Base-by-base conservation (phyloP, 257 asterid species). In the Fraxinus quadrangulata region DNA sequence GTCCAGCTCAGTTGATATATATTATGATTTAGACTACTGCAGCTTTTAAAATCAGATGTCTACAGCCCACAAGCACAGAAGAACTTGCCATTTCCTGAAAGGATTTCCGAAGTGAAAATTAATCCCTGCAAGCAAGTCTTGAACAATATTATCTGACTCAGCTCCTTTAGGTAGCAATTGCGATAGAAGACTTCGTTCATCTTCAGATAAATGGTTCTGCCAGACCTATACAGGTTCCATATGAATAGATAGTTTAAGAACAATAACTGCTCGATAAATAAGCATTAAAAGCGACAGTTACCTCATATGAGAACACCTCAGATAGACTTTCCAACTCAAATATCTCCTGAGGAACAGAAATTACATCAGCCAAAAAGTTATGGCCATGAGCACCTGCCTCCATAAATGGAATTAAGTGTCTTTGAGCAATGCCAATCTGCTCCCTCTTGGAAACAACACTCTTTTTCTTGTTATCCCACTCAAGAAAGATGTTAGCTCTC, bases 91-190 rank as follows among this genome's bases (percentile, higher is more conserved):
- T 83, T 88, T 90, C 23, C 67, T 39, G 75, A 80, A 87, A 82
- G 96, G 97, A 84, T 90, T 95, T 81, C 97, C 97, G 61, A 95
- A 95, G 80, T 89, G 91, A 78, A 95, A 83, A 85, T 89, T 92
- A 73, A 81, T 85, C 87, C 96, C 97, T 19, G 89, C 88, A 81
- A 95, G 93, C 86, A 95, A 85, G 67, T 89, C 91, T 74, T 75
- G 87, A 72, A 93, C 88, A 73, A 79, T 70, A 33, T 67, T 39
- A 84, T 95, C 96, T 26, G 90, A 86, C 51, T 88, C 91, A 37
- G 78, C 72, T 61, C 84, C 91, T 82, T 86, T 79, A 42, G 99
- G 99, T 76, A 95, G 91, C 75, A 90, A 87, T 71, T 87, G 88
- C 5, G 82, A 76, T 78, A 95, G 96, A 78, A 87, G 79, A 79